phyloP scores from a whole-genome alignment of 2,329 filamentous ascomycete species.

The Talaromyces sp. region DNA sequence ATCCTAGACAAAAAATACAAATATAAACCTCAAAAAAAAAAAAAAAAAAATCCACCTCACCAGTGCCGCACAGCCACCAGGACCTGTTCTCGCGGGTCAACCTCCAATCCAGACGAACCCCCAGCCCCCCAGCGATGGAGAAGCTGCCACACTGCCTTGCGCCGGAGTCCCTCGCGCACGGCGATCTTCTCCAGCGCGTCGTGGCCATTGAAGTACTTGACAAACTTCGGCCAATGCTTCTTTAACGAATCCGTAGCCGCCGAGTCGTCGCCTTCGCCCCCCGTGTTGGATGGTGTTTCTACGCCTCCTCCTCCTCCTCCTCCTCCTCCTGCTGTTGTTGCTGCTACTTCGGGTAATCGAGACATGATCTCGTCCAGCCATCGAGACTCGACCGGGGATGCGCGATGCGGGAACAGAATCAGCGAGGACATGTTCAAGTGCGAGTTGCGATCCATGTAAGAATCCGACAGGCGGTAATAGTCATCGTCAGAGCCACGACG shows the following conservation, averaged over 20 bases:
- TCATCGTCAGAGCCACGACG: constrained; percentile 22
- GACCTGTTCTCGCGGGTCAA: constrained; percentile 32
- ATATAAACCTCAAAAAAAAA: background rate
- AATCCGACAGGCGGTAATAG: constrained; percentile 26
- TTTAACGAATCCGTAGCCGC: constrained; percentile 39
- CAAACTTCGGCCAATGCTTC: constrained; percentile 66
- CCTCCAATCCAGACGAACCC: constrained; percentile 31
- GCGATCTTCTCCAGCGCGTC: constrained; percentile 81
- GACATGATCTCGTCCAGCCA: constrained; percentile 52
- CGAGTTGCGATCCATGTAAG: constrained; percentile 28
- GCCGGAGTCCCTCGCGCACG: constrained; percentile 77
- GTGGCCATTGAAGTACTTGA: constrained; percentile 82
- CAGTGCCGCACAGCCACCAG: constrained; percentile 65
- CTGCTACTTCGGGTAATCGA: constrained; percentile 27
- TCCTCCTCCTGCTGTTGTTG: constrained; percentile 2
- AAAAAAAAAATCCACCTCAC: constrained; percentile 37
- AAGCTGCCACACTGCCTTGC: constrained; percentile 58
- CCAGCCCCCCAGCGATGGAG: constrained; percentile 62
- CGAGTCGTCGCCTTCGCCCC: constrained; percentile 18
- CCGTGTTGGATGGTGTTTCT: background rate
- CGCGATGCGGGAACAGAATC: constrained; percentile 72
- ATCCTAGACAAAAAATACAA: background rate
- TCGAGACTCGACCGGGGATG: constrained; percentile 70
- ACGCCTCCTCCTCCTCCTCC: background rate
- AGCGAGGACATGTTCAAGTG: constrained; percentile 53